Base-by-base conservation (phyloP, 495 filamentous ascomycete genomes). In the Penicillium ochrochloron region DNA sequence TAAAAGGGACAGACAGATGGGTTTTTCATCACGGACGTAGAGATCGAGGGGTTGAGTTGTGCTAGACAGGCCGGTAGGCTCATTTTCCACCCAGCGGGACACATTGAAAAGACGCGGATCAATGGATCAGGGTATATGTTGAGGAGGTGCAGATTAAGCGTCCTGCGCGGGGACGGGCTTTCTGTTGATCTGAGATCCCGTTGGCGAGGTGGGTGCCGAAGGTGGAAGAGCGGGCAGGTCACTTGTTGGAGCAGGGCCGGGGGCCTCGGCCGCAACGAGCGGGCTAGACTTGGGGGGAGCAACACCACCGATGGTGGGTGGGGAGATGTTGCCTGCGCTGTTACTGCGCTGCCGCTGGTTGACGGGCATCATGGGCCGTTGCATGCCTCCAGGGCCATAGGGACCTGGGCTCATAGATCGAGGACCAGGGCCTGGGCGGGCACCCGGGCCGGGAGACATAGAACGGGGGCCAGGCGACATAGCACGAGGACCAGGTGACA, bases 261-360 rank as follows among this genome's bases (percentile, higher is more conserved):
- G 74, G 39, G 67, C 77, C 29, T 74, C 69, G 4, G 76, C 68
- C n/a, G 71, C 74, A 19, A 77, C 73, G 41, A 82, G 61, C 33
- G 86, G 86, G 73, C 89, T 91, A 9, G 84, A 83, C 34, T 85
- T 85, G 0, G 85, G 82, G 52, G 86, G 84, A 53, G 76, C 83
- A 48, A 77, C 75, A 15, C 57, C 55, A 21, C 69, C 73, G 48
- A 85, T 72, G 67, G 81, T 79, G 23, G 72, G 78, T 35, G 68
- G 76, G 25, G 78, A 65, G 15, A 81, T 72, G 41, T 80, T 80
- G 23, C 82, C 78, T 9, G 83, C 80, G 55, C 82, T 84, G 70
- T 83, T 86, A 64, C 82, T 83, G 54, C 83, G 79, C 55, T 75
- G 71, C n/a, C 78, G 78, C 33, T 79, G 77, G 59, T 67, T 72